Base-by-base conservation (phyloP, 1,284 basidiomycete genomes). In the Puccinia triticina region DNA sequence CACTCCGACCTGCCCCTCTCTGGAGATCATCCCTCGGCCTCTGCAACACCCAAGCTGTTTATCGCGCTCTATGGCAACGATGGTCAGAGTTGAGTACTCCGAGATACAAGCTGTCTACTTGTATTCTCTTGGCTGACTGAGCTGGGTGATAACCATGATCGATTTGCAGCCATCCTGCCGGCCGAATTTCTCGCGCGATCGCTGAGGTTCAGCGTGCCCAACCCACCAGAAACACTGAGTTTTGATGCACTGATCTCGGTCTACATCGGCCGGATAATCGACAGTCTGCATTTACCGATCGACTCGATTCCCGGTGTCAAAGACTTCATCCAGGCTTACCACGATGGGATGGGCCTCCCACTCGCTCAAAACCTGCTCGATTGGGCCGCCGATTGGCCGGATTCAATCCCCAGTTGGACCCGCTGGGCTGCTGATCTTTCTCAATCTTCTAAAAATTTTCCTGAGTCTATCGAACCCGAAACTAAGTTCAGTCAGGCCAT, bases 351-450 rank as follows among this genome's bases (percentile, higher is more conserved):
- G 48, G 55, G 73, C 53, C 43, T 46, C 26, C n/a, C n/a, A 32
- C 29, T 66, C 11, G 16, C 26, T 0, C n/a, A 43, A 18, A 66
- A 48, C 34, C 18, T 77, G n/a, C 11, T 50, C 43, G 76, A 67
- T 11, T 77, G 76, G 76, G 76, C 76, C 43, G 46, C 61, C 61
- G 59, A 77, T 40, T 77, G 76, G 76, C 18, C 43, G 12, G 61
- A 50, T 23, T 50, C 26, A 2, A 11, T 55, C 50, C 29, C 26
- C 14, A 46, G 50, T 32, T 77, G 76, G 61, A 26, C 26, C n/a
- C 43, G 64, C 14, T 77, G 76, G 76, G 32, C n/a, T 43, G 48
- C 37, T n/a, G 37, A 43, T n/a, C 12, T 46, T 46, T 29, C 57
- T 14, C 14, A 61, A 59, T 18, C 61, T 21, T 14, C 34, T 21